Evolutionary conservation across 768 basidiomycete species (phyloP).

Genomic region (Gloeophyllum trabeum): DNA sequence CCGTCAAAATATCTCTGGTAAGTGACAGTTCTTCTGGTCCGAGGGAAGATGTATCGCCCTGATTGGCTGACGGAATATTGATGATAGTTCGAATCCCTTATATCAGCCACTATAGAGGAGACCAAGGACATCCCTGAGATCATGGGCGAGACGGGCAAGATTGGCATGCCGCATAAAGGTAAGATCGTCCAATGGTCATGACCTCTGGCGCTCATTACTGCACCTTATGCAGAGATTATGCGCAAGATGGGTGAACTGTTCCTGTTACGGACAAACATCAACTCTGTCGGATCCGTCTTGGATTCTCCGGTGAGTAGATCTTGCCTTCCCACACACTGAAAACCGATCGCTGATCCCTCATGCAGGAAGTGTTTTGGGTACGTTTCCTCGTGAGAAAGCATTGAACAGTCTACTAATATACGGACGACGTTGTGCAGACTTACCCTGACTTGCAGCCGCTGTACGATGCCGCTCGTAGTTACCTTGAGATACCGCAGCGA

Average conservation of each 20-base stretch:
- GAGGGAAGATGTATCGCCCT: too few species aligned
- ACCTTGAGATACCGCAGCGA: slow-evolving; percentile 90
- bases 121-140: slow-evolving; percentile 94
- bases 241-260: slow-evolving; percentile 94
- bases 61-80: not conserved
- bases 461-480: slow-evolving; percentile 88
- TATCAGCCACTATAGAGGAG: slow-evolving; percentile 88
- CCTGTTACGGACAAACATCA: slow-evolving; percentile 87
- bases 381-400: slow-evolving; percentile 12
- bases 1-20: slow-evolving; percentile 92
- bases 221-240: slow-evolving; percentile 67
- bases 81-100: slow-evolving; percentile 77
- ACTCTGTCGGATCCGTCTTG: slow-evolving; percentile 91
- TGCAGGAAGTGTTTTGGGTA: slow-evolving; percentile 91
- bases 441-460: slow-evolving; percentile 93
- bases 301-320: slow-evolving; percentile 72
- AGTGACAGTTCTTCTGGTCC: too few species aligned
- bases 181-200: slow-evolving; percentile 8
- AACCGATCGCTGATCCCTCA: slow-evolving; percentile 2
- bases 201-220: slow-evolving; percentile 1
- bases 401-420: slow-evolving; percentile 5
- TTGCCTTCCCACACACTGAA: slow-evolving; percentile 4
- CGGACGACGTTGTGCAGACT: slow-evolving; percentile 36
- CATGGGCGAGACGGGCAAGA: slow-evolving; percentile 90
- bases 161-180: slow-evolving; percentile 83